A percentile compares a stretch with the other conserved stretches of the same genome.
Conservation (phyloP, 345 rosid genomes). For the Heritiera littoralis region DNA sequence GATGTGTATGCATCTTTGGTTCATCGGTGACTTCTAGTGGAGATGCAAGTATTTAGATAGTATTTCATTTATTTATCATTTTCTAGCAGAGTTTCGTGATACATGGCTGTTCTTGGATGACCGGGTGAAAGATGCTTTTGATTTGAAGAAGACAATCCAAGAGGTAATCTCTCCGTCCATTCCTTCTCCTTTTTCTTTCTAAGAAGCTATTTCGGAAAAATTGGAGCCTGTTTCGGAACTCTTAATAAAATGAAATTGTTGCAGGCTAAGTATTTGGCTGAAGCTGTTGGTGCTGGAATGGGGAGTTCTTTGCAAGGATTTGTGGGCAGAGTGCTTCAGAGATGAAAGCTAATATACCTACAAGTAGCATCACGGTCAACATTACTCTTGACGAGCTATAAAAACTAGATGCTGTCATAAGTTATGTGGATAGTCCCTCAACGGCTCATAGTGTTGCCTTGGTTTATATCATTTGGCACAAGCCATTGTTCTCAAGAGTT, state of each 20-base stretch:
- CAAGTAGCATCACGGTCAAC: background rate
- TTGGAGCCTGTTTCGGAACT: background rate
- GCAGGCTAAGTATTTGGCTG: constrained; percentile 89
- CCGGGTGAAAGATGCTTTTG: constrained; percentile 88
- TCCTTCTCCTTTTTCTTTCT: background rate
- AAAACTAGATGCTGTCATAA: background rate
- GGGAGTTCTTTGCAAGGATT: constrained; percentile 86
- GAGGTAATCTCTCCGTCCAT: constrained; percentile 56
- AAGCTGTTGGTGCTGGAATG: constrained; percentile 85
- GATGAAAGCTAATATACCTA: constrained; percentile 15
- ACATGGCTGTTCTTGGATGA: constrained; percentile 82
- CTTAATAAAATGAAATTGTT: constrained; percentile 20
- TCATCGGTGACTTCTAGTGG: constrained; percentile 6
- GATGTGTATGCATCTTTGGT: background rate
- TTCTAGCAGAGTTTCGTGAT: constrained; percentile 59
- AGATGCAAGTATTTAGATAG: constrained; percentile 5
- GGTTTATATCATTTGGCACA: background rate
- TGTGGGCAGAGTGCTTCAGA: constrained; percentile 51
- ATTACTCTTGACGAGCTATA: background rate
- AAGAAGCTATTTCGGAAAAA: background rate
- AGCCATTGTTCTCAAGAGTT: background rate
- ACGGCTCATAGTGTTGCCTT: background rate
- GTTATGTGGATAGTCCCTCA: background rate
- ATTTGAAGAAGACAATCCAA: constrained; percentile 77
- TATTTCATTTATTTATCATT: constrained; percentile 14